phyloP scores from a whole-genome alignment of 768 basidiomycete genomes.

The Pleurotus sapidus region DNA sequence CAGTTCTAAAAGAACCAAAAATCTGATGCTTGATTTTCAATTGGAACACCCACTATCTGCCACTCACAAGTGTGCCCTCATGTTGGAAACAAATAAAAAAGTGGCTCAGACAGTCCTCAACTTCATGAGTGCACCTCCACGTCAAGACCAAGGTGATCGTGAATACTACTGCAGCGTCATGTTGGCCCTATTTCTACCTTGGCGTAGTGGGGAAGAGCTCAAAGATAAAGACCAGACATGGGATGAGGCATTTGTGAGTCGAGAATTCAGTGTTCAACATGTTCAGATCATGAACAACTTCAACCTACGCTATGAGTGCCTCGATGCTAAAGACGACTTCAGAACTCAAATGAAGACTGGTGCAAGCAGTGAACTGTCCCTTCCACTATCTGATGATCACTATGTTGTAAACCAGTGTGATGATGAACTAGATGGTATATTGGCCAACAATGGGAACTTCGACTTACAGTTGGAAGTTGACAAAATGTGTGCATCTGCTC shows the following conservation, averaged over 20 bases:
- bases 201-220: conserved; percentile 24
- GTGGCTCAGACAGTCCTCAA: conserved; percentile 18
- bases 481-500: too few species aligned
- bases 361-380: too few species aligned
- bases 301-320: conserved; percentile 22
- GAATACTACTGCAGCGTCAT: conserved; percentile 30
- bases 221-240: conserved; percentile 16
- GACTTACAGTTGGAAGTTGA: too few species aligned
- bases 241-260: conserved; percentile 17
- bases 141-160: conserved; percentile 25
- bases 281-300: conserved; percentile 19
- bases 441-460: too few species aligned
- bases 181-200: conserved; percentile 29
- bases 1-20: too few species aligned
- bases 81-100: background rate
- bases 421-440: too few species aligned
- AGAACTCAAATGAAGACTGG: conserved; percentile 13
- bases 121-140: conserved; percentile 26
- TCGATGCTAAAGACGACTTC: conserved; percentile 23
- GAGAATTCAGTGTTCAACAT: conserved; percentile 10
- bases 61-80: conserved; percentile 7
- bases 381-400: too few species aligned
- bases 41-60: conserved; percentile 9
- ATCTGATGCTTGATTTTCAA: too few species aligned
- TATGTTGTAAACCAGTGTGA: too few species aligned